Conservation (phyloP, 805 yeast genomes). For the Metschnikowia bowlesiae region DNA sequence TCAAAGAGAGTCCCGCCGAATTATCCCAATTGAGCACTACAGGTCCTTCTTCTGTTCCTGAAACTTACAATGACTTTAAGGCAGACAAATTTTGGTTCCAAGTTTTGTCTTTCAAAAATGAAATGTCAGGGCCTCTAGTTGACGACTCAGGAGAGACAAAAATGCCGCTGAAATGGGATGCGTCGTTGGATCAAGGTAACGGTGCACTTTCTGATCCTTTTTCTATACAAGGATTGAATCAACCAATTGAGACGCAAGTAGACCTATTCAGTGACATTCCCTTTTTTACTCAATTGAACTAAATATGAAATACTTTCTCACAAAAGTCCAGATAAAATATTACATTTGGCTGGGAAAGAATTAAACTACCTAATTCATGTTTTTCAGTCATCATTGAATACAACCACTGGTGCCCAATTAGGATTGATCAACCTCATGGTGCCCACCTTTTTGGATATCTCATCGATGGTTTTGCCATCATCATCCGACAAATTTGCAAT, state of each 20-base stretch:
- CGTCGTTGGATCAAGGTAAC: not conserved
- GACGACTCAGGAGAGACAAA: not conserved
- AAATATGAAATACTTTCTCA: not conserved
- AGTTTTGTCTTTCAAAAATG: constrained; percentile 28
- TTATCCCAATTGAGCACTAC: not conserved
- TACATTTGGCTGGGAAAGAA: too few relatives aligned
- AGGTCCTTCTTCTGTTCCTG: constrained; percentile 2
- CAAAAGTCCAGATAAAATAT: not conserved
- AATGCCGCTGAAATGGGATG: not conserved
- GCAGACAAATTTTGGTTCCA: constrained; percentile 36
- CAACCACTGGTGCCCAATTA: constrained; percentile 29
- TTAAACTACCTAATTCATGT: not conserved
- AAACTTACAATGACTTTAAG: constrained; percentile 21
- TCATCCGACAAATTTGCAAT: constrained; percentile 29
- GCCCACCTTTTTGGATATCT: constrained; percentile 23
- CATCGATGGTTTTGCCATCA: constrained; percentile 31
- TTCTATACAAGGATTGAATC: not conserved
- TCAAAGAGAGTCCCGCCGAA: not conserved
- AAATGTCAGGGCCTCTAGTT: constrained; percentile 3
- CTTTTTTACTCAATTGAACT: constrained; percentile 4
- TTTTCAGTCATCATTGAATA: constrained; percentile 21
- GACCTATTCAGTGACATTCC: constrained; percentile 29
- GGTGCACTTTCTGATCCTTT: not conserved
- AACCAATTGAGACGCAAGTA: constrained; percentile 9
- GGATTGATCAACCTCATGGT: constrained; percentile 34